phyloP scores from a whole-genome alignment of 257 asterid genomes.

The Solanum rostratum region DNA sequence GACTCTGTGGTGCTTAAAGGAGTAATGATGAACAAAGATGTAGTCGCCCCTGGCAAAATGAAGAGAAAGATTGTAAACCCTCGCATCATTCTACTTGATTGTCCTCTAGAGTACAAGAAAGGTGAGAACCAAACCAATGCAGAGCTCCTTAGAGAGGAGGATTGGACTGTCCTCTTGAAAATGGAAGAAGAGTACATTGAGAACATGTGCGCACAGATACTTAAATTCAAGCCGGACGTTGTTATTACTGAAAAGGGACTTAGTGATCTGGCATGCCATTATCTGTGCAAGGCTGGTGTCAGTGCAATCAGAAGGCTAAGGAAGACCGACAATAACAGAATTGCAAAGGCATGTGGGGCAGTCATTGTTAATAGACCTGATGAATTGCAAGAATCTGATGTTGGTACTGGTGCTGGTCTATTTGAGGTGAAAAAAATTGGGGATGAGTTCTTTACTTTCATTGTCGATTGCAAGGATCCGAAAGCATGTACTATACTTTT shows the following conservation, averaged over 20 bases:
- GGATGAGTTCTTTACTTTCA: slow-evolving; percentile 78
- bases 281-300: slow-evolving; percentile 87
- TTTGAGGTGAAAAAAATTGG: slow-evolving; percentile 95
- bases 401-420: slow-evolving; percentile 90
- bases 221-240: slow-evolving; percentile 79
- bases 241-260: slow-evolving; percentile 90
- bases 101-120: slow-evolving; percentile 94
- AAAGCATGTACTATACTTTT: slow-evolving; percentile 90
- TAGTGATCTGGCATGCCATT: slow-evolving; percentile 88
- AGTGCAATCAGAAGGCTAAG: slow-evolving; percentile 92
- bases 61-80: slow-evolving; percentile 76
- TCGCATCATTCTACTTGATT: slow-evolving; percentile 86
- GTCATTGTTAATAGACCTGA: slow-evolving; percentile 91
- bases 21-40: slow-evolving; percentile 90
- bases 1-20: slow-evolving; percentile 87
- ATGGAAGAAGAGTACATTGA: slow-evolving; percentile 95
- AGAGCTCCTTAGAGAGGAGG: slow-evolving; percentile 85
- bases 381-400: slow-evolving; percentile 94
- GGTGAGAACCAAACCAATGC: slow-evolving; percentile 98
- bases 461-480: slow-evolving; percentile 84
- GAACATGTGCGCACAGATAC: slow-evolving; percentile 57
- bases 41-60: slow-evolving; percentile 98
- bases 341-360: slow-evolving; percentile 96
- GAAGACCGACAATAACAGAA: slow-evolving; percentile 86
- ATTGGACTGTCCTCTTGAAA: slow-evolving; percentile 81